These are phyloP conservation scores for Harringtonia lauricola DNA, from an alignment of 2,329 filamentous ascomycete genomes.

Conservation along the genomic window DNA sequence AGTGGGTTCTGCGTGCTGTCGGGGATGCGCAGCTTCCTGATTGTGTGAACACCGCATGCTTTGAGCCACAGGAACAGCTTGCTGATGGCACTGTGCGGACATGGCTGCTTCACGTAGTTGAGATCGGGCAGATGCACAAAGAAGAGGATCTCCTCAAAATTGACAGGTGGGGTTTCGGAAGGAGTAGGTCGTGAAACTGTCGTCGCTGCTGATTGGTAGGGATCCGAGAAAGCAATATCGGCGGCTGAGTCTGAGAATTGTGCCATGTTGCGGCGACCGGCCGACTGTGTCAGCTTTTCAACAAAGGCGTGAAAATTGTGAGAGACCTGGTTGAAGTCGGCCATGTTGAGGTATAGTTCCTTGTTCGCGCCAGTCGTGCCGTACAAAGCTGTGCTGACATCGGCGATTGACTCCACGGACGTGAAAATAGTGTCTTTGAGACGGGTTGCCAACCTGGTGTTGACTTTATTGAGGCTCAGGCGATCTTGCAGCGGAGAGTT, in stretches of 20 bases:
- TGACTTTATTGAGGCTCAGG: neutral
- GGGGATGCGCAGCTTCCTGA: conserved; percentile 3
- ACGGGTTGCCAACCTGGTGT: neutral
- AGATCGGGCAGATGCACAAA: conserved; percentile 7
- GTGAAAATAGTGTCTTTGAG: neutral
- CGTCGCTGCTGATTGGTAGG: too few relatives aligned
- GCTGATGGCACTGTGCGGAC: neutral
- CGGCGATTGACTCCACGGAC: neutral
- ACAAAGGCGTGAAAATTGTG: conserved; percentile 1
- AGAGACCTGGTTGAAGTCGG: neutral
- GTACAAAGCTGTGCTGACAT: neutral
- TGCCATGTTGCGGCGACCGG: neutral
- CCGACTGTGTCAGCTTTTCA: neutral
- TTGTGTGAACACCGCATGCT: conserved; percentile 2
- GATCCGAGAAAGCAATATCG: too few relatives aligned
- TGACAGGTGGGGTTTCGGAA: too few relatives aligned
- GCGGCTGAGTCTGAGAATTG: too few relatives aligned
- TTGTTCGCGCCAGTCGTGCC: neutral
- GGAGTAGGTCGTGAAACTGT: too few relatives aligned
- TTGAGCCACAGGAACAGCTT: conserved; percentile 2
- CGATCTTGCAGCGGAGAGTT: too few relatives aligned
- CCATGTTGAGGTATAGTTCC: conserved; percentile 1
- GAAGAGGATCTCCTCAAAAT: neutral
- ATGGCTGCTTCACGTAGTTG: conserved; percentile 3
- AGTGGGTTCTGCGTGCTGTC: conserved; percentile 4